Evolutionary conservation across 1,284 basidiomycete species (phyloP).

Genomic region (Cutaneotrichosporon daszewskae): DNA sequence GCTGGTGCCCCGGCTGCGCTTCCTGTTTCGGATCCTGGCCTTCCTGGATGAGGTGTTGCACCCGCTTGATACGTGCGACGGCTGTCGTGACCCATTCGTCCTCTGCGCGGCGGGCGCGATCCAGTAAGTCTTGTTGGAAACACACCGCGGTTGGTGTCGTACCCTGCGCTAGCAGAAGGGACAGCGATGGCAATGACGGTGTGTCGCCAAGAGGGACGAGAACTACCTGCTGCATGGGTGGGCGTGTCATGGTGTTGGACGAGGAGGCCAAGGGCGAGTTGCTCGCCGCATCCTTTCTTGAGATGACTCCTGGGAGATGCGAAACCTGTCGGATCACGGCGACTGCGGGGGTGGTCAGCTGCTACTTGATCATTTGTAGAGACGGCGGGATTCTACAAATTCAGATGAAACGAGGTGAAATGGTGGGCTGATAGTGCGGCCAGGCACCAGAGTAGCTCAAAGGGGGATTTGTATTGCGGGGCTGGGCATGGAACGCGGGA

Average conservation of each 20-base stretch:
- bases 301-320: slow-evolving; percentile 29
- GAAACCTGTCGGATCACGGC: slow-evolving; percentile 33
- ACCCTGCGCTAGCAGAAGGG: slow-evolving; percentile 37
- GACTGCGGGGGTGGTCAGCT: slow-evolving; percentile 23
- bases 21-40: slow-evolving; percentile 21
- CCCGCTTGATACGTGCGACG: slow-evolving; percentile 25
- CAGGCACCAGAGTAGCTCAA: not conserved
- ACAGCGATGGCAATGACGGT: slow-evolving; percentile 41
- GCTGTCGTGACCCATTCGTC: slow-evolving; percentile 42
- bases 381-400: no score
- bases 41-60: slow-evolving; percentile 42
- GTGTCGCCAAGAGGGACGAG: slow-evolving; percentile 44
- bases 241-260: not conserved
- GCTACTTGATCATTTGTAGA: no score
- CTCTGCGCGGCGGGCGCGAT: slow-evolving; percentile 38
- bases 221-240: slow-evolving; percentile 29
- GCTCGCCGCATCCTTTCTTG: slow-evolving; percentile 8
- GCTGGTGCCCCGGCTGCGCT: slow-evolving; percentile 35
- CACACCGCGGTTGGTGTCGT: slow-evolving; percentile 46
- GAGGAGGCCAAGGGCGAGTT: slow-evolving; percentile 8
- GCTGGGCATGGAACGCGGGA: no score
- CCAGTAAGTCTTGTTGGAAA: slow-evolving; percentile 46
- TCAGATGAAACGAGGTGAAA: not conserved
- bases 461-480: no score
- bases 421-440: not conserved